A percentile compares a stretch with the other conserved stretches of the same genome.
phyloP scores from a whole-genome alignment of 2,329 filamentous ascomycete genomes.

The Aspergillus unguis region DNA sequence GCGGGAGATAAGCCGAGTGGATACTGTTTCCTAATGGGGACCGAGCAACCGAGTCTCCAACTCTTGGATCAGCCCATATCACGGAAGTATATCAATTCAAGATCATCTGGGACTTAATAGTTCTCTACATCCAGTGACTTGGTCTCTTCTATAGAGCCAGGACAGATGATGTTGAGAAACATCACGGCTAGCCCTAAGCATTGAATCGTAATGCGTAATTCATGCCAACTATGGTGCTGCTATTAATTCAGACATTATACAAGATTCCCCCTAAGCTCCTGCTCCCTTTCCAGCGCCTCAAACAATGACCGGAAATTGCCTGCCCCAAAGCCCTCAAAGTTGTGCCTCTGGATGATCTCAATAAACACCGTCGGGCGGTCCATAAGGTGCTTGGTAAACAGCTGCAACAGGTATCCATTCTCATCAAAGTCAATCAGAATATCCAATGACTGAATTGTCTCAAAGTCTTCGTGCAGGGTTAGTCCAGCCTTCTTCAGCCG shows the following conservation, averaged over 20 bases:
- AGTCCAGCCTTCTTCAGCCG: slow-evolving; percentile 63
- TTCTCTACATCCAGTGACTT: no score
- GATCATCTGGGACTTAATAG: no score
- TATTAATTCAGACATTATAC: slow-evolving; percentile 19
- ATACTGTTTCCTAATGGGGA: no score
- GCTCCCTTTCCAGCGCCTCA: slow-evolving; percentile 91
- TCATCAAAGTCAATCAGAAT: slow-evolving; percentile 96
- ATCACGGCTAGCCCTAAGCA: no score
- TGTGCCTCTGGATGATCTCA: slow-evolving; percentile 90
- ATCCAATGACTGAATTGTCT: slow-evolving; percentile 70
- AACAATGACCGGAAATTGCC: slow-evolving; percentile 96
- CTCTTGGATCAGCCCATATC: no score
- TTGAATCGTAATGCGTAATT: no score
- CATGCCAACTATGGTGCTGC: no score
- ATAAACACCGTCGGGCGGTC: slow-evolving; percentile 93
- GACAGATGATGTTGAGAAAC: no score
- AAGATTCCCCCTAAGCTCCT: slow-evolving; percentile 80
- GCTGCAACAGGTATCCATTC: slow-evolving; percentile 73
- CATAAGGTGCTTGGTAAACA: slow-evolving; percentile 85
- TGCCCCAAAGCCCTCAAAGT: slow-evolving; percentile 88
- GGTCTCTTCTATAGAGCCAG: no score
- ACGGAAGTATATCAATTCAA: no score
- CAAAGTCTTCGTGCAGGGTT: slow-evolving; percentile 73
- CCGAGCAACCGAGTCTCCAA: no score
- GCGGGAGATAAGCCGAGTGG: no score